A percentile compares a stretch with the other conserved stretches of the same genome.
Evolutionary conservation across 352 stramenopile species (phyloP).

Genomic region (Phytophthora cajani): DNA sequence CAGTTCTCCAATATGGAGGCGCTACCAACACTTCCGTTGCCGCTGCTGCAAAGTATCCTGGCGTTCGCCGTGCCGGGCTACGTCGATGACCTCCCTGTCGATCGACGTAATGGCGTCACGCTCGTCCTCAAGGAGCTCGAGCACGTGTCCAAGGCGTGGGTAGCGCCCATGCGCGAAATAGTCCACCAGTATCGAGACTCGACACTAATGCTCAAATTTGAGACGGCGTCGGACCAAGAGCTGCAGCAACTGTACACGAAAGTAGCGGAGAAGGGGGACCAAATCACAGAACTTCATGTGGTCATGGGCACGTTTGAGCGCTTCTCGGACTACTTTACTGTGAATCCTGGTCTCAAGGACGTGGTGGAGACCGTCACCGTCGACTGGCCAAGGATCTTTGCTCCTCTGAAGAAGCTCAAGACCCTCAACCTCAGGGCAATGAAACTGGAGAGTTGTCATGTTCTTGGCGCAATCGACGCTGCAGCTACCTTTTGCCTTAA

Average conservation of each 20-base stretch:
- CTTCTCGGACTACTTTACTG: slow-evolving; percentile 8
- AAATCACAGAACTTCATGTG: slow-evolving; percentile 35
- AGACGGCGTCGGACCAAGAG: slow-evolving; percentile 20
- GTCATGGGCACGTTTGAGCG: slow-evolving; percentile 27
- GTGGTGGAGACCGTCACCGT: slow-evolving; percentile 24
- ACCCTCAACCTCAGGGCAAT: slow-evolving; percentile 27
- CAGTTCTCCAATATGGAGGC: slow-evolving; percentile 8
- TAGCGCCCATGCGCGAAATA: slow-evolving; percentile 28
- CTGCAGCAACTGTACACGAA: slow-evolving; percentile 14
- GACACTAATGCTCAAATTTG: slow-evolving; percentile 29
- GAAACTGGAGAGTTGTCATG: slow-evolving; percentile 24
- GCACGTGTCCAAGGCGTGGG: slow-evolving; percentile 37
- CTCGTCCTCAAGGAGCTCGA: slow-evolving; percentile 23
- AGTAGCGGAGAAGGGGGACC: slow-evolving; percentile 7
- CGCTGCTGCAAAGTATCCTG: slow-evolving; percentile 38
- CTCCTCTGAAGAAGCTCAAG: slow-evolving; percentile 18
- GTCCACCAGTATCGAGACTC: slow-evolving; percentile 14
- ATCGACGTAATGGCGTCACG: background rate
- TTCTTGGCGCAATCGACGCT: slow-evolving; percentile 19
- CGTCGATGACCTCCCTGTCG: slow-evolving; percentile 4
- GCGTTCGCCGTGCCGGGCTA: slow-evolving; percentile 34
- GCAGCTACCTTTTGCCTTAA: slow-evolving; percentile 23
- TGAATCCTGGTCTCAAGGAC: background rate
- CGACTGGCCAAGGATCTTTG: slow-evolving; percentile 24
- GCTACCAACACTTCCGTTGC: slow-evolving; percentile 24